These are phyloP conservation scores for Colletotrichum limetticola DNA, from an alignment of 2,329 filamentous ascomycete species.

Conservation along the genomic window DNA sequence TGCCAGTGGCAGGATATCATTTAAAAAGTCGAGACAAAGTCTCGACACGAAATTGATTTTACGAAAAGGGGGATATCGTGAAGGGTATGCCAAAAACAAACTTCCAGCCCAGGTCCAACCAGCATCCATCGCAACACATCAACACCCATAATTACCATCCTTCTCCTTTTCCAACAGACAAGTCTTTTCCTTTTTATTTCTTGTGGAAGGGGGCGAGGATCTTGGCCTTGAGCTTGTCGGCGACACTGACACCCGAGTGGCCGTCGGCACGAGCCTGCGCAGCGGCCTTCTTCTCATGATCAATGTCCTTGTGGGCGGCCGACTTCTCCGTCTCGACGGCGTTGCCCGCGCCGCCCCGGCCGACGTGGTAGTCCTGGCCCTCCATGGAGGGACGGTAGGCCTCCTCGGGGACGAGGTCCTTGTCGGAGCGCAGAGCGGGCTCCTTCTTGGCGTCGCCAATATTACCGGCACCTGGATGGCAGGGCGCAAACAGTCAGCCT, in stretches of 20 bases:
- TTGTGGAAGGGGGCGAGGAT: slow-evolving; percentile 58
- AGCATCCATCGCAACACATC: neutral
- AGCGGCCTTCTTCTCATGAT: slow-evolving; percentile 44
- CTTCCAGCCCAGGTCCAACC: neutral
- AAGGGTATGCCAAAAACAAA: slow-evolving; percentile 28
- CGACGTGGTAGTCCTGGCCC: slow-evolving; percentile 64
- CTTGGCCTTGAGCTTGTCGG: slow-evolving; percentile 69
- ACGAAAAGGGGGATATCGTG: slow-evolving; percentile 32
- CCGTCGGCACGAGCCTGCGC: slow-evolving; percentile 41
- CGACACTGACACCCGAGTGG: slow-evolving; percentile 54
- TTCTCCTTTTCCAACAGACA: neutral
- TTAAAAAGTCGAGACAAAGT: neutral
- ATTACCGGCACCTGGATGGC: slow-evolving; percentile 64
- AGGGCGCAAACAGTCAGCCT: neutral
- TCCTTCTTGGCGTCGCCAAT: slow-evolving; percentile 61
- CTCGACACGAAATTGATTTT: neutral
- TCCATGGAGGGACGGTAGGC: slow-evolving; percentile 62
- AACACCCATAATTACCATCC: neutral
- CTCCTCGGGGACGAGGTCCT: slow-evolving; percentile 62
- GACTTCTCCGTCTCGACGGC: slow-evolving; percentile 51
- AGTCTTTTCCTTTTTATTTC: slow-evolving; percentile 46
- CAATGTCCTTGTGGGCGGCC: slow-evolving; percentile 37
- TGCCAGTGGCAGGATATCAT: slow-evolving; percentile 12
- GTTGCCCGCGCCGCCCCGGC: slow-evolving; percentile 71
- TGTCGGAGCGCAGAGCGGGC: slow-evolving; percentile 56